Conservation (phyloP, 108 stramenopile species). For the Chaetoceros muelleri region DNA sequence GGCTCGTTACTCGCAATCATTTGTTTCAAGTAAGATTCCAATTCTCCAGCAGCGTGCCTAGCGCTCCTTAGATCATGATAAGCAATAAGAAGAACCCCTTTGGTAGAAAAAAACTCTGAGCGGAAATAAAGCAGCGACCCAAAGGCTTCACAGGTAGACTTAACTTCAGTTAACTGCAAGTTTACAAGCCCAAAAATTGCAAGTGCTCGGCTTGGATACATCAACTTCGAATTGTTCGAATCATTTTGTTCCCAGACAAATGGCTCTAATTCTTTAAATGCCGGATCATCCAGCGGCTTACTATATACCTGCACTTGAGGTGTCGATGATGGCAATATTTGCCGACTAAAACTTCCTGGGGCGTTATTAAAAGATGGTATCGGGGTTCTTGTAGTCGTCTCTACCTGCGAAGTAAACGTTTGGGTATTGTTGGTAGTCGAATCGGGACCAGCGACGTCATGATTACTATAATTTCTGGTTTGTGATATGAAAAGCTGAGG, state of each 20-base stretch:
- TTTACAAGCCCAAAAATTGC: slow-evolving; percentile 49
- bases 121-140: slow-evolving; percentile 66
- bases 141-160: slow-evolving; percentile 67
- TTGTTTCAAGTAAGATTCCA: slow-evolving; percentile 24
- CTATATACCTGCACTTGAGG: neutral
- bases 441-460: neutral
- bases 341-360: neutral
- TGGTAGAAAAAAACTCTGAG: slow-evolving; percentile 54
- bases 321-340: neutral
- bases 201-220: slow-evolving; percentile 46
- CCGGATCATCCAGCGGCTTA: neutral
- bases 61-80: slow-evolving; percentile 78
- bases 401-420: neutral
- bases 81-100: slow-evolving; percentile 66
- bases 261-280: slow-evolving; percentile 11
- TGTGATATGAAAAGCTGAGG: neutral
- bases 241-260: slow-evolving; percentile 34
- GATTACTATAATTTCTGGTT: too few relatives aligned
- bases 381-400: neutral
- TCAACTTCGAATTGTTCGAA: slow-evolving; percentile 3
- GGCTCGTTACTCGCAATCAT: too few relatives aligned
- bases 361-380: neutral
- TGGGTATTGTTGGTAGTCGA: neutral
- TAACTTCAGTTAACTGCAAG: slow-evolving; percentile 37
- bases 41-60: slow-evolving; percentile 60